Base-by-base conservation (phyloP, 192 early-diverging fungal genomes). In the Piromyces sp. region DNA sequence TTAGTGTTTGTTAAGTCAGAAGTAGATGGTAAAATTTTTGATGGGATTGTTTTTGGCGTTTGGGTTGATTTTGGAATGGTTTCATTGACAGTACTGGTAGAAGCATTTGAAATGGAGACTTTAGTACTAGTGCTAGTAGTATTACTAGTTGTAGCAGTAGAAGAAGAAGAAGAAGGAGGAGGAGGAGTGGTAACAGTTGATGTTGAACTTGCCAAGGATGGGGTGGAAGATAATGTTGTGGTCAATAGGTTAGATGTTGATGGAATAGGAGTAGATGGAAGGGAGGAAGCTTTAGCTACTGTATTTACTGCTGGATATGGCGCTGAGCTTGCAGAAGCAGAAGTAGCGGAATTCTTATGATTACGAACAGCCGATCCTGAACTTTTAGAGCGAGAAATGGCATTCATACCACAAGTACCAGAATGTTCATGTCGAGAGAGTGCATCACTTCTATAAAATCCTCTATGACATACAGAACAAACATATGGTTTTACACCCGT, bases 401-500 rank as follows among this genome's bases (percentile, higher is more conserved):
- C 26, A 68, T 68, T 68, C 26, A 68, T 68, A 68, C 51, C 9
- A 68, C 51, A 68, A n/a, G 51, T 68, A n/a, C 51, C 51, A 7
- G 51, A 68, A 28, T 68, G 51, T 68, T 68, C 51, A 80, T 94
- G 93, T 13, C 93, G 82, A 82, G 92, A 92, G 2, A 94, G 87
- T 2, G 92, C 93, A 86, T 94, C 93, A 68, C 92, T 90, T 81
- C 93, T 86, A 68, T 89, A 90, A 87, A 95, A 95, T 40, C 87
- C 89, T 83, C 93, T 93, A n/a, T 91, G 91, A 83, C 94, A 95
- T 26, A 88, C 88, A 7, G 87, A 86, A 80, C 94, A 95, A 80
- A 87, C 89, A 84, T 92, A 92, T 19, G 94, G 94, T 84, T 95
- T 95, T 51, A 90, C 86, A 19, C 93, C 91, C 80, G 90, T 90